phyloP scores from a whole-genome alignment of 768 basidiomycete genomes.

The Exidia glandulosa region DNA sequence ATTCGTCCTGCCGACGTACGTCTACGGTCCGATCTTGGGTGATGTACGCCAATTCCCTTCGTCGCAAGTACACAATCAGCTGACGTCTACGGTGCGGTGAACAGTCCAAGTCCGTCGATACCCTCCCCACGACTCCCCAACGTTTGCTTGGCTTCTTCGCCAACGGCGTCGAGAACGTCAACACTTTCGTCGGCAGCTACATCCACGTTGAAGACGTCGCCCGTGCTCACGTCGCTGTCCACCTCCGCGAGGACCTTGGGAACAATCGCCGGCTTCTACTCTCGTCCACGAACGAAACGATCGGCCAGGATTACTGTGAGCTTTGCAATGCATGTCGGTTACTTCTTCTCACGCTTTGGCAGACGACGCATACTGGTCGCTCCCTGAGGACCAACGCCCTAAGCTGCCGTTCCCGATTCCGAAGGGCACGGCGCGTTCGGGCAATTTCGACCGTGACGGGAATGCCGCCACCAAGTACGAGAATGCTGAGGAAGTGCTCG shows the following conservation, averaged over 20 bases:
- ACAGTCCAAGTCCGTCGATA: background rate
- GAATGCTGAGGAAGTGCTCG: background rate
- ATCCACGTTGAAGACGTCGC: background rate
- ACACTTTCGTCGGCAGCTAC: background rate
- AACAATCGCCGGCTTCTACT: background rate
- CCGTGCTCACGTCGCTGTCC: background rate
- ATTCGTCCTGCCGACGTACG: constrained; percentile 1
- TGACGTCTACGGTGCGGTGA: background rate
- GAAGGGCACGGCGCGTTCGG: background rate
- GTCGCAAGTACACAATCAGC: background rate
- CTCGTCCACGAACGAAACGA: background rate
- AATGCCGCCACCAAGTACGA: background rate
- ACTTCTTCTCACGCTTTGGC: background rate
- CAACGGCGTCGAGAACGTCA: background rate
- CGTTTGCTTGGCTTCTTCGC: background rate
- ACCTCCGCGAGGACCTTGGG: background rate
- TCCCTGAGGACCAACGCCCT: background rate
- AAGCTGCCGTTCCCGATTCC: background rate
- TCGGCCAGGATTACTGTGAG: background rate
- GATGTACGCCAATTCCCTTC: background rate
- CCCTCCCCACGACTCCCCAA: background rate
- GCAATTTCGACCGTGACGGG: background rate
- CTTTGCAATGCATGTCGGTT: background rate
- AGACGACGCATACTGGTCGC: background rate
- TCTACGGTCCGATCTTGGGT: background rate